Conservation (phyloP, 2,329 filamentous ascomycete species). For the Epicoccum sorghinum region DNA sequence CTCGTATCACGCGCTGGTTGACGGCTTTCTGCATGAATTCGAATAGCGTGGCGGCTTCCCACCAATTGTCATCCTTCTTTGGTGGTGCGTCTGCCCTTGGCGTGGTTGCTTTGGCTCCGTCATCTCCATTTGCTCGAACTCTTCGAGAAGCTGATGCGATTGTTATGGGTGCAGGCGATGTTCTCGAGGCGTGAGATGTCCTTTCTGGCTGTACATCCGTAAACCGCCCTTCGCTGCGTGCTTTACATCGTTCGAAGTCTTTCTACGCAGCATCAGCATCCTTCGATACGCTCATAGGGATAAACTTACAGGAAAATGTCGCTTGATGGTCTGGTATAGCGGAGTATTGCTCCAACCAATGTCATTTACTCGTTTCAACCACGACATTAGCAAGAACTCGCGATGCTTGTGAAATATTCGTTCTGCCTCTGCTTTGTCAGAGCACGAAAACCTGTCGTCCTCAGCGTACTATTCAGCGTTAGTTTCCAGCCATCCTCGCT, state of each 20-base stretch:
- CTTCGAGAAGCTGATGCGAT: slow-evolving; percentile 10
- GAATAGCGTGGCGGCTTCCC: slow-evolving; percentile 46
- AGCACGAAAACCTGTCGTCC: slow-evolving; percentile 36
- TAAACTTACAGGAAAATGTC: slow-evolving; percentile 43
- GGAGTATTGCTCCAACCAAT: slow-evolving; percentile 53
- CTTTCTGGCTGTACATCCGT: slow-evolving; percentile 21
- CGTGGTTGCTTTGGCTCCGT: slow-evolving; percentile 12
- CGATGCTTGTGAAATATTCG: slow-evolving; percentile 44
- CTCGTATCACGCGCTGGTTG: slow-evolving; percentile 38
- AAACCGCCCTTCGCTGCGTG: slow-evolving; percentile 38
- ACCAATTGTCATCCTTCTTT: slow-evolving; percentile 50
- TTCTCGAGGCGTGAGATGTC: slow-evolving; percentile 13
- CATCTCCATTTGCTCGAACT: not conserved
- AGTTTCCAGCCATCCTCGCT: not conserved
- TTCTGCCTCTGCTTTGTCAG: slow-evolving; percentile 31
- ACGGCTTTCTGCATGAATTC: slow-evolving; percentile 50
- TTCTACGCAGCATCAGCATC: slow-evolving; percentile 27
- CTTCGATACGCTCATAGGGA: not conserved
- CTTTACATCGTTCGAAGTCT: slow-evolving; percentile 40
- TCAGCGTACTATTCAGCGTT: slow-evolving; percentile 43
- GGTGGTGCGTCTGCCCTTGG: slow-evolving; percentile 25
- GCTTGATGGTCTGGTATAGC: slow-evolving; percentile 50
- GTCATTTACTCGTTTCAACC: slow-evolving; percentile 52
- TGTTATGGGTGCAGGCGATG: slow-evolving; percentile 13
- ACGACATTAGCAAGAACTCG: slow-evolving; percentile 54